Evolutionary conservation across 768 basidiomycete species (phyloP).

Genomic region (Clitopilus hobsonii): DNA sequence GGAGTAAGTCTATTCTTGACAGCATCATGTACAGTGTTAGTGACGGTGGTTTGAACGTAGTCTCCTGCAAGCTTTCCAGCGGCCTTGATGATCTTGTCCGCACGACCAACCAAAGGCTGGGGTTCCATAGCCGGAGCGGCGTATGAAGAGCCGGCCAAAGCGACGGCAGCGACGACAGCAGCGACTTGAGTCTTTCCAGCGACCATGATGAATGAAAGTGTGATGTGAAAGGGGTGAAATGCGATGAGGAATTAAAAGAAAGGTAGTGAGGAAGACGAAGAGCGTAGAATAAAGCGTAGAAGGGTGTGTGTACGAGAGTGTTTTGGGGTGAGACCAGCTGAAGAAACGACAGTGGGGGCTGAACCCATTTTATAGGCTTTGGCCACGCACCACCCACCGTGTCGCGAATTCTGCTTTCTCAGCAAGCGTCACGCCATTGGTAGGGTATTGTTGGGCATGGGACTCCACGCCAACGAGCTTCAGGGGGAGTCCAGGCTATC

Average conservation of each 20-base stretch:
- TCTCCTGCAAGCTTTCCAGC: too few relatives aligned
- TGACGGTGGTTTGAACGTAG: too few relatives aligned
- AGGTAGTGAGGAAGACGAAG: too few relatives aligned
- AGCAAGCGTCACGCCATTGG: too few relatives aligned
- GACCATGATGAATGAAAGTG: neutral
- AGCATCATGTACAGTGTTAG: too few relatives aligned
- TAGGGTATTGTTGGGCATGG: too few relatives aligned
- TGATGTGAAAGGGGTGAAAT: neutral
- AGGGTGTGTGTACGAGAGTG: neutral
- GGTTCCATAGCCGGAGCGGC: neutral
- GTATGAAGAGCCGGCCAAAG: neutral
- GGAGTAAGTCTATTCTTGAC: too few relatives aligned
- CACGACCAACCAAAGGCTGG: neutral
- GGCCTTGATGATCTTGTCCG: too few relatives aligned
- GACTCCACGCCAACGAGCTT: too few relatives aligned
- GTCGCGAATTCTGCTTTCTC: too few relatives aligned
- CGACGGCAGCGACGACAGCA: neutral
- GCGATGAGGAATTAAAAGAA: neutral
- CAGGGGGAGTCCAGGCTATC: too few relatives aligned
- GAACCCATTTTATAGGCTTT: neutral
- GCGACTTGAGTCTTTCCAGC: neutral
- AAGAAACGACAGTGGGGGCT: neutral
- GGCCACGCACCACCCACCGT: too few relatives aligned
- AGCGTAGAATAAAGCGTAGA: neutral
- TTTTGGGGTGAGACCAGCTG: neutral